Evolutionary conservation across 164 flowering plant genomes (phyloP).

Genomic region (Liriodendron chinense): DNA sequence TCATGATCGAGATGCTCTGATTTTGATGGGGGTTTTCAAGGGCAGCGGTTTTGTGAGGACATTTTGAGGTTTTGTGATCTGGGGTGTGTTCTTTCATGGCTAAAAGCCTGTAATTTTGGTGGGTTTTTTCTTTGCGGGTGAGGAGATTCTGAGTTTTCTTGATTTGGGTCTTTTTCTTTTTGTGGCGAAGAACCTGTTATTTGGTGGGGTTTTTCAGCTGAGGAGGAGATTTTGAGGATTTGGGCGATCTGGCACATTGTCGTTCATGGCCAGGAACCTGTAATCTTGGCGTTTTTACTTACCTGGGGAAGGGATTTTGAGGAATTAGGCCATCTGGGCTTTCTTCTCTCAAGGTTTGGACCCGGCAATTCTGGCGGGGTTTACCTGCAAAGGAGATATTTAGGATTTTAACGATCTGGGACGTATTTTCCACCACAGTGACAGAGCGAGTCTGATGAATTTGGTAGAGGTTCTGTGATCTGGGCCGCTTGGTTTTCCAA

Average conservation of each 20-base stretch:
- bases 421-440: not conserved
- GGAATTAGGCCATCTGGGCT: not conserved
- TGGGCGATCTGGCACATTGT: not conserved
- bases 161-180: not conserved
- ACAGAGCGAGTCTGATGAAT: slow-evolving; percentile 1
- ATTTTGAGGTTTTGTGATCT: not conserved
- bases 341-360: not conserved
- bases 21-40: not conserved
- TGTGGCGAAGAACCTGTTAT: not conserved
- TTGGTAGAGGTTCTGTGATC: not conserved
- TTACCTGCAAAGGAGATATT: not conserved
- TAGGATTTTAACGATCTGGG: not conserved
- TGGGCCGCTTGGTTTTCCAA: not conserved
- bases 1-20: not conserved
- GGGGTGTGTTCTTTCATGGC: not conserved
- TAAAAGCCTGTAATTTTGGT: not conserved
- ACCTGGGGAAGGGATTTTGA: not conserved
- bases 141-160: not conserved
- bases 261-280: not conserved
- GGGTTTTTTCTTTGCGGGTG: not conserved
- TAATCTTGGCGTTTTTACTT: not conserved
- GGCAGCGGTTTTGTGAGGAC: not conserved
- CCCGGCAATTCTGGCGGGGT: not conserved
- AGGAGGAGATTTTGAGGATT: not conserved
- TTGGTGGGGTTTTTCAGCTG: not conserved